phyloP scores from a whole-genome alignment of 176 grass and related monocot genomes.

The Triticum turgidum region DNA sequence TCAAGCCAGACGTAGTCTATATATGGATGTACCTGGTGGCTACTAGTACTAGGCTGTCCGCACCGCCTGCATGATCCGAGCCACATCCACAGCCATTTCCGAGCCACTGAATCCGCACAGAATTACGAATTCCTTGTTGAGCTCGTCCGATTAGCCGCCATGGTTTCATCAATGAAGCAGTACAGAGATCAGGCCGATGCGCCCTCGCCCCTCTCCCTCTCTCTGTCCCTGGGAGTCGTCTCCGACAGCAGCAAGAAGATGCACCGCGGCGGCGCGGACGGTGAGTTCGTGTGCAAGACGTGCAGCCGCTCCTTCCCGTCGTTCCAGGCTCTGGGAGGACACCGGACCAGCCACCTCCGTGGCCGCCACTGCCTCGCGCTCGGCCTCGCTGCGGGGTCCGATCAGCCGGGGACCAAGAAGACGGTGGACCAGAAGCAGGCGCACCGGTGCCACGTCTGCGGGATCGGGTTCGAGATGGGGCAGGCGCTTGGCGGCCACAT shows the following conservation, averaged over 20 bases:
- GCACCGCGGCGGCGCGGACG: background rate
- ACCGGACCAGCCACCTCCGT: constrained; percentile 58
- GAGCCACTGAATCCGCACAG: too few species aligned
- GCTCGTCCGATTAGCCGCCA: background rate
- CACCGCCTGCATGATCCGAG: too few species aligned
- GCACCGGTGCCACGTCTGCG: constrained; percentile 53
- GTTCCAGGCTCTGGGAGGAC: constrained; percentile 64
- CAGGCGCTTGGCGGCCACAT: constrained; percentile 77
- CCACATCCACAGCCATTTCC: too few species aligned
- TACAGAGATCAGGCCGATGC: background rate
- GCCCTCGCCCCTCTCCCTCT: constrained; percentile 27
- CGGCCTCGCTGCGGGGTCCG: background rate
- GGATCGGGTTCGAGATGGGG: constrained; percentile 43
- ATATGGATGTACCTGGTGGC: too few species aligned
- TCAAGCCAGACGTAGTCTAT: too few species aligned
- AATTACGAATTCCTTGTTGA: too few species aligned
- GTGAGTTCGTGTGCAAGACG: background rate
- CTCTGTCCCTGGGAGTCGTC: background rate
- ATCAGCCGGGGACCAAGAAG: background rate
- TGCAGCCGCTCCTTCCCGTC: background rate
- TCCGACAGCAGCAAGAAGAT: background rate
- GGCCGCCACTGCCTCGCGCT: constrained; percentile 39
- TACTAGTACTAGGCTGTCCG: too few species aligned
- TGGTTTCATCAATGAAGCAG: constrained; percentile 12
- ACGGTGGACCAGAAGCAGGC: background rate